Conservation (phyloP, 2,329 filamentous ascomycete genomes). For the Penicillium sp. region DNA sequence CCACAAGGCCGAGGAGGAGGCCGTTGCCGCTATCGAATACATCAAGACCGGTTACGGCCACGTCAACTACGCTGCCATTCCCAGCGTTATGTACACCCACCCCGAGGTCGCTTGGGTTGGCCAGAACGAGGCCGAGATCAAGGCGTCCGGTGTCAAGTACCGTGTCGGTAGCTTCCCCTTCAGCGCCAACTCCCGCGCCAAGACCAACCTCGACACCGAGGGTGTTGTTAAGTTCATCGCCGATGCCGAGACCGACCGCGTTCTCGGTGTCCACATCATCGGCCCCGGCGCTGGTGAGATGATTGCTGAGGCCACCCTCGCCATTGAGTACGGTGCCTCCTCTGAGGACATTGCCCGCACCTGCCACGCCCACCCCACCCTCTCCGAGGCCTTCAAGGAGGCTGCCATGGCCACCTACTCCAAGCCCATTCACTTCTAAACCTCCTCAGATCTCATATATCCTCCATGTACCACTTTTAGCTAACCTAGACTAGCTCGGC, state of each 20-base stretch:
- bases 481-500: slow-evolving; percentile 33
- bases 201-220: slow-evolving; percentile 96
- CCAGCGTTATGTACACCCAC: slow-evolving; percentile 99
- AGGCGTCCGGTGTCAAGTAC: slow-evolving; percentile 86
- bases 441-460: slow-evolving; percentile 19
- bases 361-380: slow-evolving; percentile 92
- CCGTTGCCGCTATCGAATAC: slow-evolving; percentile 89
- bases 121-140: slow-evolving; percentile 94
- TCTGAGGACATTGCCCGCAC: slow-evolving; percentile 93
- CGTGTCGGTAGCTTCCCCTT: slow-evolving; percentile 94
- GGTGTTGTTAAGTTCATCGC: slow-evolving; percentile 96
- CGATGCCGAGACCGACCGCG: slow-evolving; percentile 92
- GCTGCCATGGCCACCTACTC: slow-evolving; percentile 96
- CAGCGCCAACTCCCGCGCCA: slow-evolving; percentile 95
- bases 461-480: slow-evolving; percentile 26
- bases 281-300: slow-evolving; percentile 96
- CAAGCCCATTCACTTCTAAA: slow-evolving; percentile 92
- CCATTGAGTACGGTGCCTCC: slow-evolving; percentile 92
- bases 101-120: slow-evolving; percentile 98
- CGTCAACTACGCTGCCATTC: slow-evolving; percentile 98
- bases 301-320: slow-evolving; percentile 96
- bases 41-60: slow-evolving; percentile 97
- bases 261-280: slow-evolving; percentile 94
- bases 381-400: slow-evolving; percentile 99
- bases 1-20: slow-evolving; percentile 99